A percentile compares a stretch with the other conserved stretches of the same genome.
Conservation (phyloP, 2,329 filamentous ascomycete genomes). For the Coleophoma cylindrospora region DNA sequence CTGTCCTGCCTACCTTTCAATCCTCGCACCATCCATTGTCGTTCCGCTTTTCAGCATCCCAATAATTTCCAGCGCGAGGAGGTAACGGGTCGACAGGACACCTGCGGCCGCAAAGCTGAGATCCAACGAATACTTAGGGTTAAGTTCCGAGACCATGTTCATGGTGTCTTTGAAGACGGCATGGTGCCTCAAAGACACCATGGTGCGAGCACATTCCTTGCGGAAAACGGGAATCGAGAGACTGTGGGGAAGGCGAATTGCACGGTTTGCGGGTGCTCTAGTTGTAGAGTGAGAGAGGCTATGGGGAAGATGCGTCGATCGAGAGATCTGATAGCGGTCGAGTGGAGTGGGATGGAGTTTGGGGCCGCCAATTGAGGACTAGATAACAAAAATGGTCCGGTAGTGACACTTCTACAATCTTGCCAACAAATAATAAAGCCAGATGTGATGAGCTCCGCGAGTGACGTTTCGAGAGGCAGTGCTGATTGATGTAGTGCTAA, state of each 20-base stretch:
- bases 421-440: slow-evolving; percentile 1
- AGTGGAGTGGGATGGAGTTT: slow-evolving; percentile 13
- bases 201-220: slow-evolving; percentile 44
- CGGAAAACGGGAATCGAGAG: slow-evolving; percentile 69
- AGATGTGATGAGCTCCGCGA: slow-evolving; percentile 14
- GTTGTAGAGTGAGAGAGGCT: slow-evolving; percentile 40
- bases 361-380: slow-evolving; percentile 16
- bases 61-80: slow-evolving; percentile 18
- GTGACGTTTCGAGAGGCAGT: slow-evolving; percentile 12
- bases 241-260: slow-evolving; percentile 77
- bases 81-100: slow-evolving; percentile 67
- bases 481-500: too few relatives aligned
- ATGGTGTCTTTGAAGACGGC: not conserved
- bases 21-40: slow-evolving; percentile 42
- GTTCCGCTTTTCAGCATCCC: slow-evolving; percentile 35
- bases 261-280: slow-evolving; percentile 38
- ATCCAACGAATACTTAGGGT: slow-evolving; percentile 84
- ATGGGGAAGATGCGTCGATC: slow-evolving; percentile 15
- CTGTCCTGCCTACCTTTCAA: slow-evolving; percentile 46
- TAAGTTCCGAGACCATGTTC: slow-evolving; percentile 77
- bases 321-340: slow-evolving; percentile 15
- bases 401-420: slow-evolving; percentile 8
- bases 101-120: slow-evolving; percentile 69
- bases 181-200: not conserved
- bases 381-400: slow-evolving; percentile 11